phyloP scores from a whole-genome alignment of 139 green algal genomes.

The Chlamydomonas sphaeroides region DNA sequence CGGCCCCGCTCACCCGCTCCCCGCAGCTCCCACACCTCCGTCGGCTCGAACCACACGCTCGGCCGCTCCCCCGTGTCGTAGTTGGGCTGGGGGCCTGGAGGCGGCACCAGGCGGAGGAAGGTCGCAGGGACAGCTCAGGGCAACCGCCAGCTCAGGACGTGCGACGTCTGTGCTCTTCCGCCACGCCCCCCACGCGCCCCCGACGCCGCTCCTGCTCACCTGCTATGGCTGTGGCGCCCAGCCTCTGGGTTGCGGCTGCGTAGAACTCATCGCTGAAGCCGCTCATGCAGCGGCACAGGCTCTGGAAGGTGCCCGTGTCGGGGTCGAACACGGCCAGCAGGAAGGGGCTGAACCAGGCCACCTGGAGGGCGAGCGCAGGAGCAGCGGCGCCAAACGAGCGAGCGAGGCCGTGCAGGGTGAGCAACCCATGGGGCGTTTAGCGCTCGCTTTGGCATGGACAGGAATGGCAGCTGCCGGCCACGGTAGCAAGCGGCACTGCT shows the following conservation, averaged over 20 bases:
- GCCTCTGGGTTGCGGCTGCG: slow-evolving; percentile 64
- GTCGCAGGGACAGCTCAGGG: too few species aligned
- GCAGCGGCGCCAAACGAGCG: background rate
- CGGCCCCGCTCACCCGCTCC: slow-evolving; percentile 31
- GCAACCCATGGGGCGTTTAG: too few species aligned
- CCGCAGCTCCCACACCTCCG: slow-evolving; percentile 61
- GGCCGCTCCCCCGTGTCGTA: slow-evolving; percentile 72
- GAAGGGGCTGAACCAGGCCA: slow-evolving; percentile 87
- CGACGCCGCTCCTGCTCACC: background rate
- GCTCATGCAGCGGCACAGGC: slow-evolving; percentile 77
- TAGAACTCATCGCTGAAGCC: slow-evolving; percentile 95
- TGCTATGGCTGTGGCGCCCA: slow-evolving; percentile 37
- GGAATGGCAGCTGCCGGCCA: too few species aligned
- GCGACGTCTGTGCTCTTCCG: too few species aligned
- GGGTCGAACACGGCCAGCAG: slow-evolving; percentile 88
- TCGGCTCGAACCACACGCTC: slow-evolving; percentile 83
- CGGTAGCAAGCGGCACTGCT: too few species aligned
- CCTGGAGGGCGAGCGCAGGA: slow-evolving; percentile 30
- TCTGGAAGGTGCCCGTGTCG: slow-evolving; percentile 75
- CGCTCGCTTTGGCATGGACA: too few species aligned
- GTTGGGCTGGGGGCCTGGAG: slow-evolving; percentile 69
- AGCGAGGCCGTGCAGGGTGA: too few species aligned
- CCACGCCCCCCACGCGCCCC: too few species aligned
- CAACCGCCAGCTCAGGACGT: too few species aligned
- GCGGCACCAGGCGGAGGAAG: too few species aligned